These are phyloP conservation scores for Talaromyces amestolkiae DNA, from an alignment of 2,329 filamentous ascomycete species.

Conservation along the genomic window DNA sequence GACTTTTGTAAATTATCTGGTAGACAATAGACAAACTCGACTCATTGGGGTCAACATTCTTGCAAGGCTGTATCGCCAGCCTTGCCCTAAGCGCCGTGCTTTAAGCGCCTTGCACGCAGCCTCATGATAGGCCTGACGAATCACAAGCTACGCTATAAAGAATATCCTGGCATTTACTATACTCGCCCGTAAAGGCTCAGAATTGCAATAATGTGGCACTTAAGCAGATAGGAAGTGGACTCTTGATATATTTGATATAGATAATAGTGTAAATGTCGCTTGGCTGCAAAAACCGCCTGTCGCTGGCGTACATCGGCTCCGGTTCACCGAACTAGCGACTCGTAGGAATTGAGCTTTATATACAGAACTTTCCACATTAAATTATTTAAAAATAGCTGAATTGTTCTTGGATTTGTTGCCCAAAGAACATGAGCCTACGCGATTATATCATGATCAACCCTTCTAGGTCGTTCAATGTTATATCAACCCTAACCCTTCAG, in stretches of 20 bases:
- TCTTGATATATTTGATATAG: not conserved
- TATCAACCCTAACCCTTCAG: not conserved
- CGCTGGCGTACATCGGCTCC: not conserved
- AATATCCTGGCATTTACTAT: not conserved
- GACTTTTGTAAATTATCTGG: too few species aligned
- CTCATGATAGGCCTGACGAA: not conserved
- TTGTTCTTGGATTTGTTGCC: not conserved
- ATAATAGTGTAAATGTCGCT: not conserved
- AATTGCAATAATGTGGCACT: not conserved
- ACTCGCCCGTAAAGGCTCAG: not conserved
- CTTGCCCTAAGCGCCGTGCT: not conserved
- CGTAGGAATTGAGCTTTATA: not conserved
- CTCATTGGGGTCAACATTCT: not conserved
- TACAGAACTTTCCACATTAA: too few species aligned
- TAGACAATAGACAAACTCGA: too few species aligned
- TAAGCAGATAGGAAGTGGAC: not conserved
- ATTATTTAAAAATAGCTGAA: not conserved
- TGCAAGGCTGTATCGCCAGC: not conserved
- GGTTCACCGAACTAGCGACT: not conserved
- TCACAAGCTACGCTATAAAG: not conserved
- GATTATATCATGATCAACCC: not conserved
- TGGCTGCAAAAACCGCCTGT: too few species aligned
- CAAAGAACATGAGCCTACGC: not conserved
- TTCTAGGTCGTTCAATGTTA: not conserved
- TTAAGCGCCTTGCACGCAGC: not conserved